phyloP scores from a whole-genome alignment of 331 rosid genomes.

The Malus hybrid region DNA sequence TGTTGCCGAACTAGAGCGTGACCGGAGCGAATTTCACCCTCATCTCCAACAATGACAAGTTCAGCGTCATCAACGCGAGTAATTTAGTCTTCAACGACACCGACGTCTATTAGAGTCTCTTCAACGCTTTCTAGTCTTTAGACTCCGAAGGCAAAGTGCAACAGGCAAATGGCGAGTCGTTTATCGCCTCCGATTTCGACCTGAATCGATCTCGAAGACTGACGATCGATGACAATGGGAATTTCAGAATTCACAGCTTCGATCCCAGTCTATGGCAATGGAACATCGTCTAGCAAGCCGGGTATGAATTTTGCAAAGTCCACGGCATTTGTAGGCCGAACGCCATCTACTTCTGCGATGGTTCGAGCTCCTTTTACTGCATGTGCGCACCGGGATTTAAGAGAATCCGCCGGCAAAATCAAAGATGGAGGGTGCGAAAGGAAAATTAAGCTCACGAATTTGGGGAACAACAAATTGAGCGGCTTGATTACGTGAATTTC shows the following conservation, averaged over 20 bases:
- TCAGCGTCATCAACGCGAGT: slow-evolving; percentile 15
- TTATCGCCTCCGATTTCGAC: slow-evolving; percentile 51
- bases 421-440: too few species aligned
- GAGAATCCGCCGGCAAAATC: too few species aligned
- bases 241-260: slow-evolving; percentile 56
- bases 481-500: too few species aligned
- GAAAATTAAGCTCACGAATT: too few species aligned
- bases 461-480: neutral
- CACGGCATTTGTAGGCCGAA: slow-evolving; percentile 60
- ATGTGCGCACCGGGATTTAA: slow-evolving; percentile 32
- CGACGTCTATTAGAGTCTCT: slow-evolving; percentile 13
- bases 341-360: slow-evolving; percentile 48
- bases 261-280: slow-evolving; percentile 28
- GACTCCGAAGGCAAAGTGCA: slow-evolving; percentile 29
- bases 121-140: slow-evolving; percentile 13
- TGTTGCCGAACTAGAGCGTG: slow-evolving; percentile 25
- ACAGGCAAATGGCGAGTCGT: slow-evolving; percentile 4
- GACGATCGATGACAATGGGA: slow-evolving; percentile 70
- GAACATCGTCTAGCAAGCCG: slow-evolving; percentile 56
- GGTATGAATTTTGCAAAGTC: slow-evolving; percentile 39
- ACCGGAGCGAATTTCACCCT: slow-evolving; percentile 12
- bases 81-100: slow-evolving; percentile 15
- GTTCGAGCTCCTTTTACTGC: slow-evolving; percentile 29
- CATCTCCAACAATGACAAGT: slow-evolving; percentile 36
- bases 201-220: slow-evolving; percentile 32